phyloP scores from a whole-genome alignment of 2,329 filamentous ascomycete species.

The Cytospora paraplurivora region DNA sequence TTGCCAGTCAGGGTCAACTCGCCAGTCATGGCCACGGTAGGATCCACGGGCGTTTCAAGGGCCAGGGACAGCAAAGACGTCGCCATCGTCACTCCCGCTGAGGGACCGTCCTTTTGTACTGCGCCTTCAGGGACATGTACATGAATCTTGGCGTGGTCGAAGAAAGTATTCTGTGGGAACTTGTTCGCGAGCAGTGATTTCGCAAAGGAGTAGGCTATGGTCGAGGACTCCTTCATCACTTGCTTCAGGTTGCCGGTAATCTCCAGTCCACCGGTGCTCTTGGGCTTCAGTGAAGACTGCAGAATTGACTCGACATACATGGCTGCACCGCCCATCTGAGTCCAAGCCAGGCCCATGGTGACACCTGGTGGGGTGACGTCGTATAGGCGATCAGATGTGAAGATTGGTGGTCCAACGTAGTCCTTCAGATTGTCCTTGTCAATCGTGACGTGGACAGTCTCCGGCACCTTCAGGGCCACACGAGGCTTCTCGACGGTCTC shows the following conservation, averaged over 20 bases:
- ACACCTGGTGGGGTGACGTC: constrained; percentile 92
- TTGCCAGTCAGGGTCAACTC: constrained; percentile 97
- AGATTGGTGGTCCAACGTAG: constrained; percentile 93
- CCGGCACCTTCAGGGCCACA: constrained; percentile 78
- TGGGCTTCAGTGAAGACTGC: constrained; percentile 74
- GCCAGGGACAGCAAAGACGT: constrained; percentile 86
- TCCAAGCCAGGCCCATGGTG: constrained; percentile 98
- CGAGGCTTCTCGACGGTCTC: constrained; percentile 72
- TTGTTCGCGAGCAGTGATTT: constrained; percentile 84
- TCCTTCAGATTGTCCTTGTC: constrained; percentile 90
- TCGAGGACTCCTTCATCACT: constrained; percentile 97
- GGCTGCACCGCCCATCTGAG: constrained; percentile 91
- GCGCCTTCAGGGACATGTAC: constrained; percentile 96
- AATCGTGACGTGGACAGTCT: constrained; percentile 83
- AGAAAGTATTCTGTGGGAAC: constrained; percentile 91
- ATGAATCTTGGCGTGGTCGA: constrained; percentile 93
- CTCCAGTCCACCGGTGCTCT: constrained; percentile 77
- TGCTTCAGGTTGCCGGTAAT: constrained; percentile 93
- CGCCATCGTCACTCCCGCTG: constrained; percentile 98
- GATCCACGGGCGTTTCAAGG: constrained; percentile 74
- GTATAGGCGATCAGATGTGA: constrained; percentile 93
- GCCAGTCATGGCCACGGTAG: constrained; percentile 95
- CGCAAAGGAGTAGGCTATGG: constrained; percentile 93
- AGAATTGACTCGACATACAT: constrained; percentile 97
- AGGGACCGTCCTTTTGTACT: constrained; percentile 90